Conservation (phyloP, 148 eudicot species). For the Rhododendron simsii region DNA sequence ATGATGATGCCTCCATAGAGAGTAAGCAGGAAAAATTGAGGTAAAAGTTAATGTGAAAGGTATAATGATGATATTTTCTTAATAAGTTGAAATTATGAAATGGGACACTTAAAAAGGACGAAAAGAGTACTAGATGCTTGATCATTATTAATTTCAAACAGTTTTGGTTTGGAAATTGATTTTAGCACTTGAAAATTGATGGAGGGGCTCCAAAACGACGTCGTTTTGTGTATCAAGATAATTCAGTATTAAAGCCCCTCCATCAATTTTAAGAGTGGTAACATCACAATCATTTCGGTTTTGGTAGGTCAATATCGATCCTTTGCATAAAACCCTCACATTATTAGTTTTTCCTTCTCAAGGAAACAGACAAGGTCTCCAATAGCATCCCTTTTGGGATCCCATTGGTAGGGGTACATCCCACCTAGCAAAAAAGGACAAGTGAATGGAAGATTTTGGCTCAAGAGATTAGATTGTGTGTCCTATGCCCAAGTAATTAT, state of each 20-base stretch:
- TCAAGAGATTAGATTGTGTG: conserved; percentile 5
- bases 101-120: too few relatives aligned
- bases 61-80: too few relatives aligned
- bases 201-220: too few relatives aligned
- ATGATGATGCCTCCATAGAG: too few relatives aligned
- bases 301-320: not conserved
- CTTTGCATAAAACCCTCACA: not conserved
- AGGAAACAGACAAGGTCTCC: not conserved
- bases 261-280: too few relatives aligned
- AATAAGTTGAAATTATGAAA: too few relatives aligned
- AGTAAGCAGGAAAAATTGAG: too few relatives aligned
- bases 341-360: not conserved
- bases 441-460: not conserved
- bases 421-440: conserved; percentile 8
- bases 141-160: not conserved
- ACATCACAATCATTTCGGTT: not conserved
- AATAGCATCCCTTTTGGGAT: not conserved
- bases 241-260: too few relatives aligned
- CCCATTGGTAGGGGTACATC: not conserved
- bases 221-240: too few relatives aligned
- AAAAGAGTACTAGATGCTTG: not conserved
- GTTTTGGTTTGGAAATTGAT: too few relatives aligned
- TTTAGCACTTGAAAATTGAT: too few relatives aligned
- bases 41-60: too few relatives aligned
- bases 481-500: not conserved